Percentiles rank a stretch among this genome's conserved stretches.
These are phyloP conservation scores for Debaryomyces sp. DNA, from an alignment of 1,139 yeast genomes.

Conservation along the genomic window DNA sequence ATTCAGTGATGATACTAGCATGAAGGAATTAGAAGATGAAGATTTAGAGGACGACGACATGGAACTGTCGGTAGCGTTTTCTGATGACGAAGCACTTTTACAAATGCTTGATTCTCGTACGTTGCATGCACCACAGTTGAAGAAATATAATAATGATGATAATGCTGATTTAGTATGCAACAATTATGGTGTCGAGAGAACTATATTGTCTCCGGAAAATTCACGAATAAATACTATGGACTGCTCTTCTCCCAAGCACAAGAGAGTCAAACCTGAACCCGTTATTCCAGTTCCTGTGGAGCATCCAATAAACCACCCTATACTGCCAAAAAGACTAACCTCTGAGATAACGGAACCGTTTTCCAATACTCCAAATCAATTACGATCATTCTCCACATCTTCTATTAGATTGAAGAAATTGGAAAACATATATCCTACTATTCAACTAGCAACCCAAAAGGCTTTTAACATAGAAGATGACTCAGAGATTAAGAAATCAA, in stretches of 20 bases:
- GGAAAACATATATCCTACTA: slow-evolving; percentile 13
- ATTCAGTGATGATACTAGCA: slow-evolving; percentile 8
- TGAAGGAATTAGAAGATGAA: neutral
- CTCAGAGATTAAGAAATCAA: neutral
- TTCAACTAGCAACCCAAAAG: slow-evolving; percentile 15
- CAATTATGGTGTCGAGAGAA: neutral
- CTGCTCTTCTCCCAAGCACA: slow-evolving; percentile 5
- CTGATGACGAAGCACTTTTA: slow-evolving; percentile 5
- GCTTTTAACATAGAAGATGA: slow-evolving; percentile 5
- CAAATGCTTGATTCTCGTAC: slow-evolving; percentile 1
- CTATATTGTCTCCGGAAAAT: neutral
- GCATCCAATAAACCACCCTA: no score
- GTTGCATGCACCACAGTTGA: neutral
- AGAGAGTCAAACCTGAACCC: neutral
- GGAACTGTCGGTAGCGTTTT: neutral
- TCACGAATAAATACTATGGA: neutral
- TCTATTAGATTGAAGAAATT: slow-evolving; percentile 2
- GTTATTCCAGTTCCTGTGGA: neutral
- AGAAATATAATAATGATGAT: neutral
- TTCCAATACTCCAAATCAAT: neutral
- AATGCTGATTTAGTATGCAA: neutral
- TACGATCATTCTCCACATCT: slow-evolving; percentile 1
- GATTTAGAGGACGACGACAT: neutral
- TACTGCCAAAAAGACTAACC: neutral
- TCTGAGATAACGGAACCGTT: neutral